Conservation (phyloP, 176 grass and related monocot species). For the Oryza officinalis region DNA sequence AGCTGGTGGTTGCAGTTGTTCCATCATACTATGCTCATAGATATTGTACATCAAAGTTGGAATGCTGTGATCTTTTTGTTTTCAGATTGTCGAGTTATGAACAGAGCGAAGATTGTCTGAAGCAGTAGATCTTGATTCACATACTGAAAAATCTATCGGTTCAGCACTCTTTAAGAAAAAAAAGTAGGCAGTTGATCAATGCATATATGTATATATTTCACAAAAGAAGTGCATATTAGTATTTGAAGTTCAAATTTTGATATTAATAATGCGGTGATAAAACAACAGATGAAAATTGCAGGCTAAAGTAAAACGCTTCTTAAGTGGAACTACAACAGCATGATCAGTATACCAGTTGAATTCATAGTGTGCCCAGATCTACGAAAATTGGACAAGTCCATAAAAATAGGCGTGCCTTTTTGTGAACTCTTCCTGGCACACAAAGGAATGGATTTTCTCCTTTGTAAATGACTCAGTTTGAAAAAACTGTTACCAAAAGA, state of each 20-base stretch:
- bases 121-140: neutral
- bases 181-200: neutral
- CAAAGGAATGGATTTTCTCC: neutral
- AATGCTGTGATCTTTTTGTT: neutral
- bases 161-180: constrained; percentile 4
- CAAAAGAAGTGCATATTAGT: neutral
- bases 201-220: neutral
- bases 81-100: neutral
- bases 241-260: neutral
- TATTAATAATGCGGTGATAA: neutral
- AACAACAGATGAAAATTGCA: neutral
- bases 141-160: neutral
- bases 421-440: neutral
- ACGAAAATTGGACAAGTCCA: neutral
- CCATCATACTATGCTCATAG: constrained; percentile 16
- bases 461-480: neutral
- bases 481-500: neutral
- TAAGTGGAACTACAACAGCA: neutral
- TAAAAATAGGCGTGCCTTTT: neutral
- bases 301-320: neutral
- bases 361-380: neutral
- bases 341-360: neutral
- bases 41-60: neutral
- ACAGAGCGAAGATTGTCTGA: neutral
- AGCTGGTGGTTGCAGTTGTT: constrained; percentile 42